Evolutionary conservation across 108 stramenopile species (phyloP).

Genomic region (Cyclostephanos invisitatus): DNA sequence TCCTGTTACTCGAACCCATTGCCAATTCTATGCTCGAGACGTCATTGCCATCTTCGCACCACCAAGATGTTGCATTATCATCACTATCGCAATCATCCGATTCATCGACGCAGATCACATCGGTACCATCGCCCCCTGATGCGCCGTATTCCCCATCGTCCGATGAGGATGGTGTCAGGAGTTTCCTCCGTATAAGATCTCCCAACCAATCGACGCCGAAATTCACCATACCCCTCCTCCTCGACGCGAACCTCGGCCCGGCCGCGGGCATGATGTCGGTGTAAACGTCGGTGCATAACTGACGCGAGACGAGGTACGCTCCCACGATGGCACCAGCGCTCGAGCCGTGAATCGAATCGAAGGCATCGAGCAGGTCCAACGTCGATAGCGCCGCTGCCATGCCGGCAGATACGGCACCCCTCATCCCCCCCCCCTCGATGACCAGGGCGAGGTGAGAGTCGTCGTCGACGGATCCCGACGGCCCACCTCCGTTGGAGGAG

Average conservation of each 20-base stretch:
- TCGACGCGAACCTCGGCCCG: conserved; percentile 43
- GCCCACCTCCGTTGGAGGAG: too few species aligned
- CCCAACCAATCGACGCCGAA: conserved; percentile 45
- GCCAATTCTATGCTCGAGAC: conserved; percentile 40
- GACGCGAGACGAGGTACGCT: conserved; percentile 53
- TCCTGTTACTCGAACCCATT: conserved; percentile 21
- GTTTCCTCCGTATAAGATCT: conserved; percentile 40
- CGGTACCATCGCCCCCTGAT: background rate
- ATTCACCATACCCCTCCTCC: conserved; percentile 38
- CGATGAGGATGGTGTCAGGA: conserved; percentile 1
- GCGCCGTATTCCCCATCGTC: conserved; percentile 2
- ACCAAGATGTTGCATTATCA: conserved; percentile 26
- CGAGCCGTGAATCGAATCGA: conserved; percentile 54
- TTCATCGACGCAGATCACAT: conserved; percentile 13
- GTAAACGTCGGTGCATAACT: conserved; percentile 54
- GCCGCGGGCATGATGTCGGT: conserved; percentile 52
- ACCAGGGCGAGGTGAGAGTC: conserved; percentile 46
- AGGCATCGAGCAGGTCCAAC: conserved; percentile 47
- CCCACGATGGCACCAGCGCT: conserved; percentile 54
- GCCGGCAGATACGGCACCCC: conserved; percentile 57
- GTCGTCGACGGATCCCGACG: conserved; percentile 4
- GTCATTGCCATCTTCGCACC: conserved; percentile 29
- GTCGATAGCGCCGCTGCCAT: conserved; percentile 56
- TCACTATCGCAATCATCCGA: conserved; percentile 9
- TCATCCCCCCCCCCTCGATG: conserved; percentile 61